Evolutionary conservation across 2,329 filamentous ascomycete species (phyloP).

Genomic region (Volutella citrinella): DNA sequence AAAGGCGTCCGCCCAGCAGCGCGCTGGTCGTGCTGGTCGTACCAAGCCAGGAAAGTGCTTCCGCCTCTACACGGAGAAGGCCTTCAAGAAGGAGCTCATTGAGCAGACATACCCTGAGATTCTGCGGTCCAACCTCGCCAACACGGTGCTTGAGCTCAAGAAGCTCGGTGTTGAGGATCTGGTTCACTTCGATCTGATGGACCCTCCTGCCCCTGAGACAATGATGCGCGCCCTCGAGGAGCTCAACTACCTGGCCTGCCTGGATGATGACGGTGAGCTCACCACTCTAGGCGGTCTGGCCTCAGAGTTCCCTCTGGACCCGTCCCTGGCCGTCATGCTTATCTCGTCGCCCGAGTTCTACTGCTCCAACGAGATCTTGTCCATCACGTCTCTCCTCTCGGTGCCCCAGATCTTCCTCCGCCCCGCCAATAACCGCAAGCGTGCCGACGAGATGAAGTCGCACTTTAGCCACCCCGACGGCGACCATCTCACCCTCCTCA

Average conservation of each 20-base stretch:
- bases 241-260: constrained; percentile 92
- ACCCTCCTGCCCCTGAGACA: constrained; percentile 94
- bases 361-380: constrained; percentile 97
- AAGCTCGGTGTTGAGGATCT: constrained; percentile 94
- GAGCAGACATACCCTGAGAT: constrained; percentile 97
- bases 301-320: constrained; percentile 94
- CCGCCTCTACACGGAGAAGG: constrained; percentile 88
- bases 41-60: constrained; percentile 98
- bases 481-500: constrained; percentile 93
- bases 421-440: constrained; percentile 79
- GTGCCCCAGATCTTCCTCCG: constrained; percentile 93
- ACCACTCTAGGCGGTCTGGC: constrained; percentile 82
- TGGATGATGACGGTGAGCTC: constrained; percentile 94
- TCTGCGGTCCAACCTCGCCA: constrained; percentile 88
- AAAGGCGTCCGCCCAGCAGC: constrained; percentile 93
- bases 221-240: constrained; percentile 97
- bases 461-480: constrained; percentile 91
- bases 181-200: constrained; percentile 98
- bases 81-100: constrained; percentile 97
- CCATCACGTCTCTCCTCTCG: constrained; percentile 88
- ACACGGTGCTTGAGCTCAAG: constrained; percentile 93
- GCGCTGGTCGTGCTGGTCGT: constrained; percentile 98
- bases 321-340: constrained; percentile 92
- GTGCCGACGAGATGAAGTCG: constrained; percentile 95
- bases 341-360: constrained; percentile 97